These are phyloP conservation scores for Russula earlei DNA, from an alignment of 768 basidiomycete species.

Conservation along the genomic window DNA sequence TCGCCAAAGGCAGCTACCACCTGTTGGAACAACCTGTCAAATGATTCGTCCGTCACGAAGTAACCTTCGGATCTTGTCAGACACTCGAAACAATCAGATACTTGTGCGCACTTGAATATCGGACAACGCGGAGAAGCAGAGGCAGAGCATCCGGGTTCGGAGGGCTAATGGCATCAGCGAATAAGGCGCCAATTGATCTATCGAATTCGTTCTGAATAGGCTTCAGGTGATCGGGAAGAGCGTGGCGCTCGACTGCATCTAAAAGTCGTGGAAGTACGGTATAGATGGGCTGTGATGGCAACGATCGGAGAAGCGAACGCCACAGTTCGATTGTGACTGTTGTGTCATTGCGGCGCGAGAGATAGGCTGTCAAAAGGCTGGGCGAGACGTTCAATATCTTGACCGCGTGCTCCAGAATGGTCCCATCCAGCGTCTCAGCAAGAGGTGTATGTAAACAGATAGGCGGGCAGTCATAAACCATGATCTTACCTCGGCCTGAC, in stretches of 20 bases:
- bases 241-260: constrained; percentile 30
- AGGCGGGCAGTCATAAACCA: not conserved
- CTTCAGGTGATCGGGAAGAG: constrained; percentile 38
- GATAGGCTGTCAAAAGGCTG: constrained; percentile 41
- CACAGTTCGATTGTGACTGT: constrained; percentile 32
- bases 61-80: constrained; percentile 20
- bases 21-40: constrained; percentile 24
- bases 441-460: not conserved
- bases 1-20: constrained; percentile 17
- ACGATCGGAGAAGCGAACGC: constrained; percentile 37
- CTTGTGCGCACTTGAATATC: constrained; percentile 30
- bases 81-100: not conserved
- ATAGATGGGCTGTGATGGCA: constrained; percentile 30
- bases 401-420: constrained; percentile 32
- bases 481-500: constrained; percentile 36
- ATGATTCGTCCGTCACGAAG: constrained; percentile 28
- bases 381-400: constrained; percentile 35
- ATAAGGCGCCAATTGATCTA: constrained; percentile 30
- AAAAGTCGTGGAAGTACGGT: constrained; percentile 32
- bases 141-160: constrained; percentile 24
- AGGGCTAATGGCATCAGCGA: constrained; percentile 31
- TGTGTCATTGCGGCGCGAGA: constrained; percentile 34
- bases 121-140: constrained; percentile 33
- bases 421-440: constrained; percentile 37
- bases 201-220: constrained; percentile 40